Percentiles rank a stretch among this genome's conserved stretches.
Conservation (phyloP, 2,329 filamentous ascomycete genomes). For the Nannizziopsis barbatae region DNA sequence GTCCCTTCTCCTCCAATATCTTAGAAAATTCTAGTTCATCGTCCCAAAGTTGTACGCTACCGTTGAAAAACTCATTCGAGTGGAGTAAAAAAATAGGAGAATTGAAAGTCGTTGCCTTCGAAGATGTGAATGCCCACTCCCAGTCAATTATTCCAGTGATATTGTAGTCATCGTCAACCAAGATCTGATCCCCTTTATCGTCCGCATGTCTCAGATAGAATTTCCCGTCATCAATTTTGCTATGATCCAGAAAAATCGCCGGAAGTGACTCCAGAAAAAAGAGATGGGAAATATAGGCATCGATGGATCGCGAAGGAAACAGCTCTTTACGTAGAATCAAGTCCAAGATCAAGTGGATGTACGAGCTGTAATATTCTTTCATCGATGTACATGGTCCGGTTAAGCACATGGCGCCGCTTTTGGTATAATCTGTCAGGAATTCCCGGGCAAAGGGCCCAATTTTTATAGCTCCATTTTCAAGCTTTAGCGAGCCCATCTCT, state of each 20-base stretch:
- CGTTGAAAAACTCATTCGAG: too few relatives aligned
- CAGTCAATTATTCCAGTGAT: conserved; percentile 43
- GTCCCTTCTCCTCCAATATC: too few relatives aligned
- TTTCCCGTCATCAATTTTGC: conserved; percentile 10
- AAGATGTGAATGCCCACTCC: conserved; percentile 22
- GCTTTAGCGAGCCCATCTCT: conserved; percentile 29
- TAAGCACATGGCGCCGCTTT: conserved; percentile 18
- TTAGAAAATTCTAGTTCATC: too few relatives aligned
- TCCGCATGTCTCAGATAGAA: conserved; percentile 41
- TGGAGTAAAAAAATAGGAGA: too few relatives aligned
- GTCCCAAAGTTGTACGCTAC: too few relatives aligned
- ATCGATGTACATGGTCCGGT: conserved; percentile 25
- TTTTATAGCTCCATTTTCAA: conserved; percentile 22
- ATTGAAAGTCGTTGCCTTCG: too few relatives aligned
- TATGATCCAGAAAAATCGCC: background rate
- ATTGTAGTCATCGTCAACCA: conserved; percentile 38
- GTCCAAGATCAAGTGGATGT: conserved; percentile 25
- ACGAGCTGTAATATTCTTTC: conserved; percentile 26
- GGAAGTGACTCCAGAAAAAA: background rate
- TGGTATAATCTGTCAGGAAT: background rate
- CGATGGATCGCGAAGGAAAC: conserved; percentile 22
- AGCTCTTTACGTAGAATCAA: conserved; percentile 28
- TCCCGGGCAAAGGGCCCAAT: conserved; percentile 4
- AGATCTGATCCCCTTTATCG: conserved; percentile 42
- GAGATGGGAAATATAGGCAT: background rate